Evolutionary conservation across 2,329 filamentous ascomycete species (phyloP), one percentile per base, ranked within the genome.

Genomic region (Thielaviopsis euricoi): DNA sequence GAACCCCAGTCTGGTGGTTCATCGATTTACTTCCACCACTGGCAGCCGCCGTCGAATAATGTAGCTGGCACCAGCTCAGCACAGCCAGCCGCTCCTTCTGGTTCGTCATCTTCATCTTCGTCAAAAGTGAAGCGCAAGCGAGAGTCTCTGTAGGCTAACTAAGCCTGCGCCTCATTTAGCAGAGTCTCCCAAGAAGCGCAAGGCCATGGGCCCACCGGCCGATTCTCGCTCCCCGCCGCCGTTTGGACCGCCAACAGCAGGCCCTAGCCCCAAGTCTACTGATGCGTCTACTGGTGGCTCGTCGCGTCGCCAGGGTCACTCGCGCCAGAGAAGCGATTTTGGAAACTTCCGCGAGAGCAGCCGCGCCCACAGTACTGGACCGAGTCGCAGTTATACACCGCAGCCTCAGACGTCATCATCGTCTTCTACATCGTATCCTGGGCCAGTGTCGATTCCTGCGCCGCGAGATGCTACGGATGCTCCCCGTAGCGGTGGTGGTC

Each of bases 11-110:
- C 61, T 19, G 60, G 61, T 0, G 40, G 46, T 25, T 40, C 55
- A 29, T 86, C 84, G 22, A 86, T 95, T 53, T 93, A 88, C 69
- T 95, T 95, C 68, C 88, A 95, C 67, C 88, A 95, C 67, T 95
- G 89, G 89, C 86, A 91, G 60, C 89, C 89, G 52, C 89, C 89
- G 15, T 79, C 76, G 22, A 79, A 81, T 62, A 78, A 86, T 69
- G 74, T 76, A 62, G 76, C 78, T 60, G 72, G 76, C 61, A 72
- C 76, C 62, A 73, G 75, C 67, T 75, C 78, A 59, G 81, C 82
- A 65, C 83, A 86, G 67, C 85, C 86, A 61, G 80, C 79, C 65
- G 86, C 85, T 62, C 85, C 87, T 66, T 84, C 86, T 73, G 83
- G 85, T 81, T 85, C 81, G 82, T 81, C 75, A 70, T 23, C 37